These are phyloP conservation scores for Gossypium bickii DNA, from an alignment of 345 rosid genomes.

Conservation along the genomic window DNA sequence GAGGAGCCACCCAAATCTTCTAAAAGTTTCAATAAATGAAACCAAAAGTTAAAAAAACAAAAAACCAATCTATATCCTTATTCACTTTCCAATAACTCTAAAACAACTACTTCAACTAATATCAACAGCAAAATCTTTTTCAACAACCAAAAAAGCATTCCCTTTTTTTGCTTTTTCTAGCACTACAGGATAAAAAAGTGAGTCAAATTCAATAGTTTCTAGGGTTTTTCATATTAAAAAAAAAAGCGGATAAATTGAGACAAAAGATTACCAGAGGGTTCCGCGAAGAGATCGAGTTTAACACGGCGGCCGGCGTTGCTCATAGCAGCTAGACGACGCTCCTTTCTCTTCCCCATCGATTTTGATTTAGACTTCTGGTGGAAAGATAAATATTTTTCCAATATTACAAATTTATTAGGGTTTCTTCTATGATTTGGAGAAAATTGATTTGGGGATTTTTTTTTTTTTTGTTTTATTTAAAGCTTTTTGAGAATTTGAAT, in stretches of 20 bases:
- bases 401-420: background rate
- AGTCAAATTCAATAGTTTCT: background rate
- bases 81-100: background rate
- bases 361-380: background rate
- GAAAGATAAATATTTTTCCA: background rate
- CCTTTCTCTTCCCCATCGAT: conserved; percentile 90
- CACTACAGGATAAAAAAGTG: background rate
- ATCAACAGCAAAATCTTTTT: background rate
- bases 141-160: background rate
- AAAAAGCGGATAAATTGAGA: background rate
- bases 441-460: background rate
- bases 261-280: conserved; percentile 79
- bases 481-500: background rate
- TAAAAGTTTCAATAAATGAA: conserved; percentile 5
- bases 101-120: background rate
- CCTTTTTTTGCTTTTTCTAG: background rate
- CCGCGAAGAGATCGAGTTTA: conserved; percentile 93
- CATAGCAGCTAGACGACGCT: conserved; percentile 78
- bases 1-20: conserved; percentile 74
- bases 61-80: background rate
- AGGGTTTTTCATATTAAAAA: background rate
- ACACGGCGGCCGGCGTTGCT: conserved; percentile 84
- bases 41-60: conserved; percentile 1
- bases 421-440: background rate
- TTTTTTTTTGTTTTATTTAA: no score